Base-by-base conservation (phyloP, 495 filamentous ascomycete genomes). In the Ramalina intermedia region DNA sequence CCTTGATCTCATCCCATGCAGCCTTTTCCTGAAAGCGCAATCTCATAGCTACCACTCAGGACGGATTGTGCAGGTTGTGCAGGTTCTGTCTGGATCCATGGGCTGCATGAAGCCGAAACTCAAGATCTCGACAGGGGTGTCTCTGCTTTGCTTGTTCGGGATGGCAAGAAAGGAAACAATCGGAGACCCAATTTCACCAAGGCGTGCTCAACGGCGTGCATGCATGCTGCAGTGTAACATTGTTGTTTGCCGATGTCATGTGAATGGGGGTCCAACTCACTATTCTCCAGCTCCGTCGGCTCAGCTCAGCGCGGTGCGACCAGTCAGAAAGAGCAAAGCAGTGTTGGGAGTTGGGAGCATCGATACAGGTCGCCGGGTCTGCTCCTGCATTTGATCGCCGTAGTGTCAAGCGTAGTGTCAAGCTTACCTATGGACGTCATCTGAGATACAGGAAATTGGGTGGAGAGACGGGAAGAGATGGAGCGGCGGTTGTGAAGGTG, bases 151-250 rank as follows among this genome's bases (percentile, higher is more conserved):
- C 23, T 21, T 46, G 26, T 17, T 35, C 13, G 27, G 29, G n/a
- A 27, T 26, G 29, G 29, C 29, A 33, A 33, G 29, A 33, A 33
- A 7, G 29, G 29, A 7, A 33, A 33, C 2, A 13, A 33, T 33
- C 12, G 29, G 29, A 33, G 29, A 33, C 29, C 29, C 7, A 33
- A 41, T 12, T 41, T 23, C 17, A 41, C 16, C 5, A 23, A 14
- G 14, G 8, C 39, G 16, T 17, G 17, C 13, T 17, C 44, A 47
- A 47, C 44, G 26, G 29, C 27, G 13, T 35, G 26, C 20, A 48
- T 50, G 55, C 55, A 52, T 52, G 52, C 55, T 58, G 55, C 55
- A 55, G 43, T 55, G 55, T 49, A 58, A 58, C 52, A 44, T 58
- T 46, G 41, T 48, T 41, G 26, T 53, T 56, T 26, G 48, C 37